Conservation (phyloP, 441 rosid genomes). For the Mallotus japonicus region DNA sequence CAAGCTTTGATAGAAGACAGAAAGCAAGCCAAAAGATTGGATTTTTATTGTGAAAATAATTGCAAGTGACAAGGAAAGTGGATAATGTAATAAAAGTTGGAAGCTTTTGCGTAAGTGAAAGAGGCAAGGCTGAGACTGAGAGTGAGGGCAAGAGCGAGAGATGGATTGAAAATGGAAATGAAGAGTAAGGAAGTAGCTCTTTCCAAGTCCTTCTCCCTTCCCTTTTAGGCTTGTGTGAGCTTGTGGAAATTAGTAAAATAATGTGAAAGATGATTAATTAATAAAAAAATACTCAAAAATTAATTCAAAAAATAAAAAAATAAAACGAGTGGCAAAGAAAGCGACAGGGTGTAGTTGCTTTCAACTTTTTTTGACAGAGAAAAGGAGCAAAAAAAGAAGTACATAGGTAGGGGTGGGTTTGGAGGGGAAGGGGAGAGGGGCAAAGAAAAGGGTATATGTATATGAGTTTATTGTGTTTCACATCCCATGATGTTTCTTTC, state of each 20-base stretch:
- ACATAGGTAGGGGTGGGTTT: neutral
- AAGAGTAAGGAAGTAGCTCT: conserved; percentile 23
- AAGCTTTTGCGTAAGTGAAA: neutral
- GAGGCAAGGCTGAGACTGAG: too few relatives aligned
- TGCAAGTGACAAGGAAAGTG: conserved; percentile 27
- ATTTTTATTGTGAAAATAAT: conserved; percentile 19
- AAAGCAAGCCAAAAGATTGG: conserved; percentile 12
- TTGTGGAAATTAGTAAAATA: conserved; percentile 6
- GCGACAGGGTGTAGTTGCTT: conserved; percentile 41
- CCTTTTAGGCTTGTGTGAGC: conserved; percentile 36
- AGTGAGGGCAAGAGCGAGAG: too few relatives aligned
- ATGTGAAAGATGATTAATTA: neutral
- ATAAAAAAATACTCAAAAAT: neutral
- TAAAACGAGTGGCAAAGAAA: conserved; percentile 36
- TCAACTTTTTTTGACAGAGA: conserved; percentile 27
- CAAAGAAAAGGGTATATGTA: too few relatives aligned
- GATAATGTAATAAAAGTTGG: conserved; percentile 37
- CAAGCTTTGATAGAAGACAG: neutral
- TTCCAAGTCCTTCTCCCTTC: conserved; percentile 32
- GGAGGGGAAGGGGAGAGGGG: too few relatives aligned
- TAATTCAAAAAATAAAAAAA: conserved; percentile 3
- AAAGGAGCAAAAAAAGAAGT: neutral
- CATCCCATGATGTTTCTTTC: too few relatives aligned
- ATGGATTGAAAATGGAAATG: conserved; percentile 24
- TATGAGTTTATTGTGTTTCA: too few relatives aligned